Evolutionary conservation across 176 grass and related monocot genomes (phyloP).

Genomic region (Carex pumila): DNA sequence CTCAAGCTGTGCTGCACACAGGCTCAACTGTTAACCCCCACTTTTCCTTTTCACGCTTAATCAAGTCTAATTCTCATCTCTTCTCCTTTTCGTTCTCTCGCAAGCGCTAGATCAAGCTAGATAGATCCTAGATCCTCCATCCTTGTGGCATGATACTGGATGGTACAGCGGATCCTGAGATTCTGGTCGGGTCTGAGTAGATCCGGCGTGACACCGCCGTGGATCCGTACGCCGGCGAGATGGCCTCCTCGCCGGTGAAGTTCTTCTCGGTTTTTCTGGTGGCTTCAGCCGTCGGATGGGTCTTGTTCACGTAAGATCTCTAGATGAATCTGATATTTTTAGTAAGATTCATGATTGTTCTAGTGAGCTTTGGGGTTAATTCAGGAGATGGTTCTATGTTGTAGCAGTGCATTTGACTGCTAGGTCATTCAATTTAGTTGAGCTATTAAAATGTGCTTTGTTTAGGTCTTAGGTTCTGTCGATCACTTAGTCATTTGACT

Average conservation of each 20-base stretch:
- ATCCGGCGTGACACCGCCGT: constrained; percentile 18
- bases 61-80: background rate
- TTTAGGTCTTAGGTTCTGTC: background rate
- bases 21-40: background rate
- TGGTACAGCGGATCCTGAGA: constrained; percentile 14
- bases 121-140: background rate
- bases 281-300: constrained; percentile 80
- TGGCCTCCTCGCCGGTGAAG: constrained; percentile 99
- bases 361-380: background rate
- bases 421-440: background rate
- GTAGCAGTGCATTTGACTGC: background rate
- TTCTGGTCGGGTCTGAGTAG: background rate
- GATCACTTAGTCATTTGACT: background rate
- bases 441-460: background rate
- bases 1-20: constrained; percentile 9
- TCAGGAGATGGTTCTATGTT: background rate
- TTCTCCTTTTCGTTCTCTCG: background rate
- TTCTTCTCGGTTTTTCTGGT: constrained; percentile 86
- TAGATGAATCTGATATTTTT: background rate
- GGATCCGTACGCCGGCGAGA: constrained; percentile 42
- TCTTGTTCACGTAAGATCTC: constrained; percentile 80
- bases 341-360: background rate
- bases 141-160: constrained; percentile 9
- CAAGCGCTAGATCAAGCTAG: background rate
- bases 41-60: background rate